These are phyloP conservation scores for Penicillium fuscoglaucum DNA, from an alignment of 2,329 filamentous ascomycete genomes.

Conservation along the genomic window DNA sequence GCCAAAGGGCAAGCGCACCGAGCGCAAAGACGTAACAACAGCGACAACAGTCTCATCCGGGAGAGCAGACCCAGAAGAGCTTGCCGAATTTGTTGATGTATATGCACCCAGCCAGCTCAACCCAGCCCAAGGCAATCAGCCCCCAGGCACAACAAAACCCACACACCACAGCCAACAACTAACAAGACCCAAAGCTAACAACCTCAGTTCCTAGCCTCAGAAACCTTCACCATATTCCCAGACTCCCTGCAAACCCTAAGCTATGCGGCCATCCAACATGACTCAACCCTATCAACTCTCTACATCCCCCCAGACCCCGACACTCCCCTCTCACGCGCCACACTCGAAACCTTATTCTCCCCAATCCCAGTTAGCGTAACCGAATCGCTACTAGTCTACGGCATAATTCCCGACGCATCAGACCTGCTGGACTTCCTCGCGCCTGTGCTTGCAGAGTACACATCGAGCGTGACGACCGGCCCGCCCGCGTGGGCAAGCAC, in stretches of 20 bases:
- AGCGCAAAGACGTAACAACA: constrained; percentile 13
- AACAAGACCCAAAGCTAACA: constrained; percentile 3
- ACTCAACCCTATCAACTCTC: constrained; percentile 50
- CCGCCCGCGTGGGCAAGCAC: constrained; percentile 66
- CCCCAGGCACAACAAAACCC: neutral
- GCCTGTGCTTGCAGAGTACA: constrained; percentile 64
- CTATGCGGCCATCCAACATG: constrained; percentile 57
- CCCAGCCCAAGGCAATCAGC: neutral
- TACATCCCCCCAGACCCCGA: constrained; percentile 48
- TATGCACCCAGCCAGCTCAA: constrained; percentile 4
- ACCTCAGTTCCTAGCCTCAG: constrained; percentile 64
- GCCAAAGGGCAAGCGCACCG: constrained; percentile 21
- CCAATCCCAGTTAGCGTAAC: constrained; percentile 60
- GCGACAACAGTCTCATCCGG: constrained; percentile 14
- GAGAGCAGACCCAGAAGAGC: constrained; percentile 60
- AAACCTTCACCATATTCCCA: constrained; percentile 69
- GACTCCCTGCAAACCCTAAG: constrained; percentile 60
- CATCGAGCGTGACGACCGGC: constrained; percentile 57
- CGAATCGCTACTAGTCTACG: constrained; percentile 69
- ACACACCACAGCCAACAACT: constrained; percentile 3
- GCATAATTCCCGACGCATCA: constrained; percentile 54
- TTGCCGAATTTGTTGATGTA: constrained; percentile 76
- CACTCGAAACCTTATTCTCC: constrained; percentile 54
- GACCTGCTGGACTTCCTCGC: constrained; percentile 58
- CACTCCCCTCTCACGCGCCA: constrained; percentile 55